Base-by-base conservation (phyloP, 2,329 filamentous ascomycete species). In the Penicillium sp. region DNA sequence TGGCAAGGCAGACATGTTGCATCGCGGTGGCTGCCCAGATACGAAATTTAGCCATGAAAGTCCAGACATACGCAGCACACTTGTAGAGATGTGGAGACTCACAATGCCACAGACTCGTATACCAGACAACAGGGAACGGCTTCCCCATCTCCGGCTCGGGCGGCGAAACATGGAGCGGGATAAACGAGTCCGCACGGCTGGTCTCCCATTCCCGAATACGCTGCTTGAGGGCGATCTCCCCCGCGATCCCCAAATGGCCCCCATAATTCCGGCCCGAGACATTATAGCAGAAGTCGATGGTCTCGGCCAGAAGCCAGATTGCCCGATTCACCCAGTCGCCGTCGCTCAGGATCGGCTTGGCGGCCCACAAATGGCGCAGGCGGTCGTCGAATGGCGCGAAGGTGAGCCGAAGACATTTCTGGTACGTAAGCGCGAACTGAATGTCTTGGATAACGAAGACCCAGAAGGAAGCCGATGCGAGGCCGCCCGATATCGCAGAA, bases 401-500 rank as follows among this genome's bases (percentile, higher is more conserved):
- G 5, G 54, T 53, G 11, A 64, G 37, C 17, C 61, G 56, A 8
- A 64, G 51, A 26, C 60, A 57, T 41, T 58, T 61, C 14, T 57
- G 58, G 36, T 57, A 59, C 8, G 56, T 57, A 33, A 64, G 45
- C 4, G 59, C 59, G 41, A 60, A 61, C 28, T 63, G 60, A 14
- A 64, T 61, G 39, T 64, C 61, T 36, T 64, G 61, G 45, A 62
- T 59, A 3, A 64, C 59, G 32, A 62, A 64, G 8, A 60, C 52
- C 61, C 61, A 64, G 43, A 64, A 64, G 1, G 61, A 62, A 16
- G 60, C 58, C 14, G 61, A 60, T 1, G 60, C 56, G 13, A 64
- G 57, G 6, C 59, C 59, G 5, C 56, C 56, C 4, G 58, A 59
- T 19, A 59, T 57, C 2, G 59, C 60, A 28, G 58, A 63, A 39